Evolutionary conservation across 2,329 filamentous ascomycete species (phyloP), one percentile per base, ranked within the genome.

Genomic region (Pezicula neosporulosa): DNA sequence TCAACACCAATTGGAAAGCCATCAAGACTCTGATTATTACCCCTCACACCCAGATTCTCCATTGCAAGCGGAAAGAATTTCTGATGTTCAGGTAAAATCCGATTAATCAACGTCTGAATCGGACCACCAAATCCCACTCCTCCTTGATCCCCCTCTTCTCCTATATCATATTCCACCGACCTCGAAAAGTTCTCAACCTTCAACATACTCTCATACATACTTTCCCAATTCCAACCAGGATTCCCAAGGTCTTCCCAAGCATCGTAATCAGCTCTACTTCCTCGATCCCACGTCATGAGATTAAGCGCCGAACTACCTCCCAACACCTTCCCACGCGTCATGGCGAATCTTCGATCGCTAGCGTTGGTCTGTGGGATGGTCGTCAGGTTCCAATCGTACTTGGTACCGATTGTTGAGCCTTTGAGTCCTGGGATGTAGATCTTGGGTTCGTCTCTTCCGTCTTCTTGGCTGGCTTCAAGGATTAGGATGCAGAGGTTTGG

Each of bases 1-100:
- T 73, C 75, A 6, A 75, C 75, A 6, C 80, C 80, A 3, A 78
- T 61, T 13, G 73, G 73, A 44, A 76, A 71, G 2, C 79, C 79
- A 13, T 70, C 68, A 2, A 81, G 67, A 8, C 75, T 78, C 45
- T 77, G 66, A n/a, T 61, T 57, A 48, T 74, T 75, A 5, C 60
- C 53, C 3, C 62, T 47, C 8, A 75, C 65, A 1, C 76, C 77
- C 2, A 77, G 62, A 30, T 68, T 71, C 38, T 74, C 71, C 38
- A 81, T 62, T 0, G 76, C 72, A 0, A 75, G 74, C 18, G 73
- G 69, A 66, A 71, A 78, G 0, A 66, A 59, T 9, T 67, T 54
- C 56, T 76, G 72, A 28, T 77, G 72, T 15, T 62, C 63, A 4
- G 74, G 73, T 15, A 73, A 63, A 44, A 71, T 63, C 3, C 73